phyloP scores from a whole-genome alignment of 352 stramenopile genomes.

The Globisporangium polare region DNA sequence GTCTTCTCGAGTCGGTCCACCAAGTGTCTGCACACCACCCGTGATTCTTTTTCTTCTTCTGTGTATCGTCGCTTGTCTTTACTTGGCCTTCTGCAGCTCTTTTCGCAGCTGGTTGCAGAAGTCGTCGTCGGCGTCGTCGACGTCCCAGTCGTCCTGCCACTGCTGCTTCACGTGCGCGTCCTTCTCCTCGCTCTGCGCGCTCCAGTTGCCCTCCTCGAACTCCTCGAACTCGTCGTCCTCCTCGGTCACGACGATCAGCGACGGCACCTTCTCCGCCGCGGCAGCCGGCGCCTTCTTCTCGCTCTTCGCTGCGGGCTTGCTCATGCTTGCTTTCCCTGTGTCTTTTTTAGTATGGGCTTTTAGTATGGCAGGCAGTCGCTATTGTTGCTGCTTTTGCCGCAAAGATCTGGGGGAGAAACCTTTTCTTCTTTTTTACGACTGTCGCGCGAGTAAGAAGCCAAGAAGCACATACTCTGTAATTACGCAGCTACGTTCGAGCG shows the following conservation, averaged over 20 bases:
- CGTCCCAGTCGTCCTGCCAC: slow-evolving; percentile 93
- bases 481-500: slow-evolving; percentile 16
- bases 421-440: slow-evolving; percentile 9
- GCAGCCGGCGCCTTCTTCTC: slow-evolving; percentile 10
- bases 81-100: slow-evolving; percentile 86
- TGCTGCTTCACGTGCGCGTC: slow-evolving; percentile 85
- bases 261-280: slow-evolving; percentile 48
- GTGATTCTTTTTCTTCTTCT: background rate
- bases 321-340: slow-evolving; percentile 21
- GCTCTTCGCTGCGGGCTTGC: slow-evolving; percentile 23
- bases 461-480: too few species aligned
- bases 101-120: slow-evolving; percentile 91
- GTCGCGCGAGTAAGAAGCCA: slow-evolving; percentile 14
- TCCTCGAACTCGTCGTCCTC: slow-evolving; percentile 90
- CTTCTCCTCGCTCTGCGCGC: slow-evolving; percentile 69
- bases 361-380: too few species aligned
- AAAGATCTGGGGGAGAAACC: slow-evolving; percentile 15
- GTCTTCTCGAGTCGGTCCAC: background rate
- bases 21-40: background rate
- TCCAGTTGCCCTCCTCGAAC: slow-evolving; percentile 83
- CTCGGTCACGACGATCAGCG: slow-evolving; percentile 79
- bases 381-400: slow-evolving; percentile 2
- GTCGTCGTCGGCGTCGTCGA: slow-evolving; percentile 90
- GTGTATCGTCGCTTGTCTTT: slow-evolving; percentile 4
- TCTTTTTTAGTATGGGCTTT: slow-evolving; percentile 4